These are phyloP conservation scores for Eragrostis tef DNA, from an alignment of 202 grass and related monocot genomes.

Conservation along the genomic window DNA sequence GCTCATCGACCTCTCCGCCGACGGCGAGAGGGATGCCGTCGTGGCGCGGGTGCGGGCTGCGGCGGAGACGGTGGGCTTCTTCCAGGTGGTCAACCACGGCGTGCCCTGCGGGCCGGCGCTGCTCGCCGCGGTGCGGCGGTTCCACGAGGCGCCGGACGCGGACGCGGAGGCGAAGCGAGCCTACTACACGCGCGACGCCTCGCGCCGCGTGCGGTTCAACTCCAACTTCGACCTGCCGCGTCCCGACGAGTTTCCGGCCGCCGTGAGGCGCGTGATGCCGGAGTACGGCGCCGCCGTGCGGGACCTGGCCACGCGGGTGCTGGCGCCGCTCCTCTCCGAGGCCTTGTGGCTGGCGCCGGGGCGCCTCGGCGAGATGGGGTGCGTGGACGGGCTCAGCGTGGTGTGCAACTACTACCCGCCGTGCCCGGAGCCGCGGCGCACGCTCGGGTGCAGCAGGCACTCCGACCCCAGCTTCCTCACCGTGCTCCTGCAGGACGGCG, in stretches of 20 bases:
- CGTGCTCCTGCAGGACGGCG: constrained; percentile 56
- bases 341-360: not conserved
- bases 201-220: not conserved
- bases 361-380: not conserved
- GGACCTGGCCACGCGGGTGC: constrained; percentile 1
- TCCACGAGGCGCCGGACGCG: constrained; percentile 43
- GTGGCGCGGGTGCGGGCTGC: not conserved
- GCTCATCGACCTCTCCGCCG: constrained; percentile 27
- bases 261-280: not conserved
- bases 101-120: not conserved
- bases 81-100: constrained; percentile 41
- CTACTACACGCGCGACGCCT: constrained; percentile 39
- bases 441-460: constrained; percentile 48
- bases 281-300: constrained; percentile 27
- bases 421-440: constrained; percentile 61
- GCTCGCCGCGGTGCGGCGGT: constrained; percentile 25
- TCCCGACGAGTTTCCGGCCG: not conserved
- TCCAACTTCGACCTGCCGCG: constrained; percentile 42
- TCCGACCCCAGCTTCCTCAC: constrained; percentile 52
- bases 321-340: constrained; percentile 33
- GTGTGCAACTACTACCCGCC: constrained; percentile 59
- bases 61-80: constrained; percentile 2
- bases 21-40: not conserved
- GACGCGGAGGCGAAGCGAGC: not conserved
- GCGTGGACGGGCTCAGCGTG: constrained; percentile 19